Base-by-base conservation (phyloP, 805 yeast genomes). In the Starmera amethionina region DNA sequence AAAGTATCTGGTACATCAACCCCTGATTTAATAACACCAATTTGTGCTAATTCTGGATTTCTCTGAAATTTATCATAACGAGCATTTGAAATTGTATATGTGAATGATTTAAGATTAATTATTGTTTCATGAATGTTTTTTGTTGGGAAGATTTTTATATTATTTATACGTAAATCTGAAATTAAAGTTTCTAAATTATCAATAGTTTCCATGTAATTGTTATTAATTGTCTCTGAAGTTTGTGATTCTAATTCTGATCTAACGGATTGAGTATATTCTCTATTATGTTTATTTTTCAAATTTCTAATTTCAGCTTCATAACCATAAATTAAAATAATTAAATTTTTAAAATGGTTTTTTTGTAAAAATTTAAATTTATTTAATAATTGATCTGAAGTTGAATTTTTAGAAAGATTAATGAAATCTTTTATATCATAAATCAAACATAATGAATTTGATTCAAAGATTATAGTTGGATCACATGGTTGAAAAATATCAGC, bases 401-500 rank as follows among this genome's bases (percentile, higher is more conserved):
- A 22, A 4, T 3, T 22, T 22, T 22, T 46, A 39, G 68, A 56
- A 30, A 52, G 44, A 5, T 53, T 56, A 8, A 71, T 60, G 34
- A 80, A 66, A 1, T 67, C 68, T 8, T 59, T 56, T 0, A 80
- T 75, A 5, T 65, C 63, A 45, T 68, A 76, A 36, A 68, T 64
- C 2, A 80, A 43, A 1, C 73, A 64, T 3, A 63, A 43, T 2
- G 63, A 10, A 22, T 39, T 61, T 10, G 58, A 59, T 49, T 81
- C 88, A 6, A 63, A 60, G 1, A 64, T 43, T 3, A 66, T 50
- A 28, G 53, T 60, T 2, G 65, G 56, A 0, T 56, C 60, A 37
- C 72, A 62, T 0, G 89, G 89, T 9, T 73, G 65, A 46, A 77
- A 82, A 0, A 70, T 49, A 43, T 77, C 83, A 25, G 63, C 62